phyloP scores from a whole-genome alignment of 441 rosid genomes.

The Gossypium gossypioides region DNA sequence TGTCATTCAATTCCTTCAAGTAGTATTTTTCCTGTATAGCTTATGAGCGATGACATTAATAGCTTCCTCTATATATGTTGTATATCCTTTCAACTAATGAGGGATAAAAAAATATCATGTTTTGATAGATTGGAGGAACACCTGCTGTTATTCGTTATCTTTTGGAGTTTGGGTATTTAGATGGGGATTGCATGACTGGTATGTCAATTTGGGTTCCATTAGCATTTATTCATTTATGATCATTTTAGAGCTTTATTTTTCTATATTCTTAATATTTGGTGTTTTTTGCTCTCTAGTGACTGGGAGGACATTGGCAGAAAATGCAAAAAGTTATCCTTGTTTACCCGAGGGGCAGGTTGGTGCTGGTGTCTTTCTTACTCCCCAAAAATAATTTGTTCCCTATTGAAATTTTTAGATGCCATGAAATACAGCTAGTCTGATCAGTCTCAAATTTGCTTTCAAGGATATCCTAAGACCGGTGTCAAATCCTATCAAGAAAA shows the following conservation, averaged over 20 bases:
- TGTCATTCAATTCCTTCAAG: neutral
- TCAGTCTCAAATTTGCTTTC: conserved; percentile 8
- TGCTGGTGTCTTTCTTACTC: neutral
- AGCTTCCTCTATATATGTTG: neutral
- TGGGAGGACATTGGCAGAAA: conserved; percentile 84
- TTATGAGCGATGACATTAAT: neutral
- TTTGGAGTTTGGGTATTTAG: conserved; percentile 65
- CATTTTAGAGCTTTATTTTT: conserved; percentile 3
- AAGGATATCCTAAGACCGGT: conserved; percentile 74
- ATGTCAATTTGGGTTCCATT: conserved; percentile 7
- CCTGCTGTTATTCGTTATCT: conserved; percentile 86
- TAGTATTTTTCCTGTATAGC: neutral
- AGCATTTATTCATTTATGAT: neutral
- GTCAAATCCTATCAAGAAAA: conserved; percentile 79
- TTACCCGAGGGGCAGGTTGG: conserved; percentile 75
- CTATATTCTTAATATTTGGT: conserved; percentile 1
- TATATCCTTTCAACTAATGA: neutral
- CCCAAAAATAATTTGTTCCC: neutral
- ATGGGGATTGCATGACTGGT: conserved; percentile 96
- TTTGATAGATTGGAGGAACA: conserved; percentile 78
- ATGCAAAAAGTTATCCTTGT: conserved; percentile 49
- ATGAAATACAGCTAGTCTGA: neutral
- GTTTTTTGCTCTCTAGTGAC: conserved; percentile 43
- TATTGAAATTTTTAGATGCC: neutral
- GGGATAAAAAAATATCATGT: neutral